Percentiles rank a stretch among this genome's conserved stretches.
Conservation (phyloP, 2,329 filamentous ascomycete genomes). For the Dendrostoma leiphaemia region DNA sequence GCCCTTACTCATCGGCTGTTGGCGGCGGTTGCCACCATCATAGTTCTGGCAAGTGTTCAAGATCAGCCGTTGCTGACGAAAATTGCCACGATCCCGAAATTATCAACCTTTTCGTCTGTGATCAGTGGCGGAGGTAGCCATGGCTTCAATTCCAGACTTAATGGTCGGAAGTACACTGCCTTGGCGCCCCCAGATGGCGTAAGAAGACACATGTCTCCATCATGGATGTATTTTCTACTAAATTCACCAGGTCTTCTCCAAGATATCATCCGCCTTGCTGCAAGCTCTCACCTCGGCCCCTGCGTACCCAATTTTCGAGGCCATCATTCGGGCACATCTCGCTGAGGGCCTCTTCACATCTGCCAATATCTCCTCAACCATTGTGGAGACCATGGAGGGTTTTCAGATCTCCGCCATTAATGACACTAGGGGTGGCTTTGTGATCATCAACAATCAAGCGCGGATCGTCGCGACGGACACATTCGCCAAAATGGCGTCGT, state of each 20-base stretch:
- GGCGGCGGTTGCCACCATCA: not conserved
- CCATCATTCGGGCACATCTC: conserved; percentile 6
- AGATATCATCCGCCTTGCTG: not conserved
- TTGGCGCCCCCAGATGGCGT: conserved; percentile 8
- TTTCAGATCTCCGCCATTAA: not conserved
- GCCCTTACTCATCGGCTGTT: not conserved
- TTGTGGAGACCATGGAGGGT: conserved; percentile 6
- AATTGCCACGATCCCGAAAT: conserved; percentile 6
- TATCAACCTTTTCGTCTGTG: conserved; percentile 5
- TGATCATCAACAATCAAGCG: conserved; percentile 8
- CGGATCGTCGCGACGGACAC: conserved; percentile 1
- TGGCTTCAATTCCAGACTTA: conserved; percentile 10
- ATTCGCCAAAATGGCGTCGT: conserved; percentile 6
- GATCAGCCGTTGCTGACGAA: conserved; percentile 5
- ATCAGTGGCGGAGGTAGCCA: conserved; percentile 1
- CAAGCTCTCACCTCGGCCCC: conserved; percentile 1
- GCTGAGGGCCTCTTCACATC: conserved; percentile 4
- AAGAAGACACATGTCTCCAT: too few species aligned
- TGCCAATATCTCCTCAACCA: not conserved
- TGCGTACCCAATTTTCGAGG: conserved; percentile 5
- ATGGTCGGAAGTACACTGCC: conserved; percentile 7
- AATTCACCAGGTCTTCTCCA: conserved; percentile 1
- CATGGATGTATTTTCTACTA: too few species aligned
- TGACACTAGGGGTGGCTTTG: not conserved
- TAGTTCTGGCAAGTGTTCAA: not conserved